Evolutionary conservation across 2,329 filamentous ascomycete species (phyloP), one percentile per base, ranked within the genome.

Genomic region (Plectosphaerella sp.): DNA sequence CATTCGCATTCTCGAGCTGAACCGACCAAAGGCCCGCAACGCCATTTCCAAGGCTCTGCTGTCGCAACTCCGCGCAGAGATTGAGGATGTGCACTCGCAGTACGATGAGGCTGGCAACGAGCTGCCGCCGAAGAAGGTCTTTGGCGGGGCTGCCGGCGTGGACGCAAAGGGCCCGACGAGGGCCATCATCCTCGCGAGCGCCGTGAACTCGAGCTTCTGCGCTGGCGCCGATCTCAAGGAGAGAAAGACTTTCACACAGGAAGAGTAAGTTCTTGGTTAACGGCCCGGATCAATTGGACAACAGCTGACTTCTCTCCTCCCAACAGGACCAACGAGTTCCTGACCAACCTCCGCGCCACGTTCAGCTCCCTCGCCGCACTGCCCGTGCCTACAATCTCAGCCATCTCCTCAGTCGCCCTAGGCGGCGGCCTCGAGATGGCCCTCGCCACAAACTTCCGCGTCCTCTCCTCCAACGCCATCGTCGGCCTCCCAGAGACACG

Each of bases 201-300:
- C 90, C 41, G 80, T 90, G n/a, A 90, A 97, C 61, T 78, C 83
- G 22, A 88, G 86, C 62, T 99, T 99, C 69, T 99, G 94, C 70
- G 91, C 94, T 0, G 94, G 94, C 37, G 94, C 94, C 4, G 94
- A 99, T 66, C 72, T 99, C 62, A 97, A 97, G 67, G 93, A 97
- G 76, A 77, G 93, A 25, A 80, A 81, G 53, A 82, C 78, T 4
- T 94, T 97, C 70, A 86, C 83, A 1, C 79, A 78, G 55, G 82
- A 91, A 61, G 88, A 97, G 91, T 96, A 69, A 56, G 83, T 70
- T 47, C 36, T 52, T 24, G 28, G 54, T 15, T 53, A 52, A 2
- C 11, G 10, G 22, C n/a, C 5, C 3, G 22, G 5, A 14, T 3
- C 20, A n/a, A 36, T 20, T 16, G 5, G 16, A 6, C 28, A 16